Conservation (phyloP, 2,329 filamentous ascomycete species). For the Mycosphaerella sp. region DNA sequence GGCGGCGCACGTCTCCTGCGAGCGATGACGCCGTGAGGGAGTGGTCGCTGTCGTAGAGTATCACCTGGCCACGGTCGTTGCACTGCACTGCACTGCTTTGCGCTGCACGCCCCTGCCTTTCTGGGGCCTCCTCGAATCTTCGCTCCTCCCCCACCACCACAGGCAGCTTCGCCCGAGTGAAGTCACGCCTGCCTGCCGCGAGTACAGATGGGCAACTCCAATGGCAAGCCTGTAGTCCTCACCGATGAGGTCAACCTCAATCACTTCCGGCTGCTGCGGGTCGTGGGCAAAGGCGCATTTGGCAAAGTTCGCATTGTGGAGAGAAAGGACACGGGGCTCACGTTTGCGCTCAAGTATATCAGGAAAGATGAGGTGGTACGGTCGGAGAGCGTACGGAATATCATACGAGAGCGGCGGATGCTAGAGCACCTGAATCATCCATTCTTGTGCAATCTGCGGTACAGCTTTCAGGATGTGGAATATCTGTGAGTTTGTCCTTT, state of each 20-base stretch:
- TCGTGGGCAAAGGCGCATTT: conserved; percentile 96
- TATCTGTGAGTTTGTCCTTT: conserved; percentile 68
- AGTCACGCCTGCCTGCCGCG: background rate
- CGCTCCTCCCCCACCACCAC: background rate
- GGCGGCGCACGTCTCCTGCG: conserved; percentile 5
- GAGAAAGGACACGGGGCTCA: conserved; percentile 87
- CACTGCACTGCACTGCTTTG: background rate
- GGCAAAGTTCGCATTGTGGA: conserved; percentile 99
- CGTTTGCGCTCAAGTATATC: conserved; percentile 97
- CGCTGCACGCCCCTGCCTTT: background rate
- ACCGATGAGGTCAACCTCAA: conserved; percentile 97
- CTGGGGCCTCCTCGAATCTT: background rate
- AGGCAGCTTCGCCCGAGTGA: background rate
- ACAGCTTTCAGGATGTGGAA: conserved; percentile 98
- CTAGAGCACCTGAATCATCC: conserved; percentile 96
- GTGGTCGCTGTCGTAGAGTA: background rate
- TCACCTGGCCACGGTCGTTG: background rate
- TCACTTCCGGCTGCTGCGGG: conserved; percentile 89
- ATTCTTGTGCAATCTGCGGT: conserved; percentile 96
- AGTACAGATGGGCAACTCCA: conserved; percentile 77
- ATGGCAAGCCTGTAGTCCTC: conserved; percentile 87
- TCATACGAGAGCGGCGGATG: conserved; percentile 95
- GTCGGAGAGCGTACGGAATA: conserved; percentile 96
- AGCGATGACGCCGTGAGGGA: conserved; percentile 6
- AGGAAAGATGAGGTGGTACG: conserved; percentile 98